Evolutionary conservation across 148 eudicot species (phyloP).

Genomic region (Rhododendron kiyosumense): DNA sequence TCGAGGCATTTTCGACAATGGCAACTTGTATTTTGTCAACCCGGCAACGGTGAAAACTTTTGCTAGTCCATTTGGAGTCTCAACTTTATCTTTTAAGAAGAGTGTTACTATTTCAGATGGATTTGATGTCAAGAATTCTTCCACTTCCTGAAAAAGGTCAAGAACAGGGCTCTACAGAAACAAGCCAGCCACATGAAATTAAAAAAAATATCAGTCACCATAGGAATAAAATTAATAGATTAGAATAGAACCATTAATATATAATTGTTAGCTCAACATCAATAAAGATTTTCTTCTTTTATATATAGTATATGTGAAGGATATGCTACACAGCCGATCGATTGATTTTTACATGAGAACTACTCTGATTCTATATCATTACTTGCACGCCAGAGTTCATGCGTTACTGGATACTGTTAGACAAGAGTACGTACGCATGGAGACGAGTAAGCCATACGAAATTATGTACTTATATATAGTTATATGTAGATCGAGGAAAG

Average conservation of each 20-base stretch:
- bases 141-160: not conserved
- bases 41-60: not conserved
- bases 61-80: not conserved
- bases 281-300: not conserved
- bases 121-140: not conserved
- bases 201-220: not conserved
- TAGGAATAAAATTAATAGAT: not conserved
- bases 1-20: not conserved
- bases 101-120: not conserved
- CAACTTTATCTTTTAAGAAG: not conserved
- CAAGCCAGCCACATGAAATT: not conserved
- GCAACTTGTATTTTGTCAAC: not conserved
- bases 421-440: too few relatives aligned
- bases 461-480: too few relatives aligned
- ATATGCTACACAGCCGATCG: too few relatives aligned
- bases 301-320: too few relatives aligned
- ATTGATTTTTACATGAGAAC: too few relatives aligned
- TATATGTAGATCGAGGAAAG: too few relatives aligned
- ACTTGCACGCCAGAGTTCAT: too few relatives aligned
- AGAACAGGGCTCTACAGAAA: not conserved
- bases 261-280: not conserved
- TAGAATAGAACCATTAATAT: not conserved
- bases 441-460: not conserved
- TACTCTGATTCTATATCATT: too few relatives aligned
- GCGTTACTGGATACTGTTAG: too few relatives aligned